These are phyloP conservation scores for Trichoderma sp. DNA, from an alignment of 2,329 filamentous ascomycete genomes.

Conservation along the genomic window DNA sequence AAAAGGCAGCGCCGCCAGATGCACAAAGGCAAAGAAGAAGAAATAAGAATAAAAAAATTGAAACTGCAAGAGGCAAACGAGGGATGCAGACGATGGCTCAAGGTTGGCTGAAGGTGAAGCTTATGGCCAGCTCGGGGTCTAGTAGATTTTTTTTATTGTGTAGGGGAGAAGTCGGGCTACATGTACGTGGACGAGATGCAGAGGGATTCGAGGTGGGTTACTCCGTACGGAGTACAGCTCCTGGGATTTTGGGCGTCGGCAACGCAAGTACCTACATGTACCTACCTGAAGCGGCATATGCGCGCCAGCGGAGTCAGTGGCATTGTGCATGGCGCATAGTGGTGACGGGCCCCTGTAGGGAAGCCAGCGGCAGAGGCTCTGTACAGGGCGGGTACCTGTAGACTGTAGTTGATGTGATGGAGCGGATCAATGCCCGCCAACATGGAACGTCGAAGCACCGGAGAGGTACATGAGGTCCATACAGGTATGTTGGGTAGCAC, in stretches of 20 bases:
- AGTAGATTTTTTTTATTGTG: background rate
- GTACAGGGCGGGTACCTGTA: background rate
- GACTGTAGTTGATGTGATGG: background rate
- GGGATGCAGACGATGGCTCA: background rate
- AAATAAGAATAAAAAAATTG: background rate
- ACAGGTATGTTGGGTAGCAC: background rate
- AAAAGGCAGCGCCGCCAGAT: background rate
- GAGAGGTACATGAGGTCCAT: background rate
- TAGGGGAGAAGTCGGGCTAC: background rate
- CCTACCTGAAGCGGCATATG: constrained; percentile 4
- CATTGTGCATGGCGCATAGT: constrained; percentile 9
- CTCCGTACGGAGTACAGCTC: background rate
- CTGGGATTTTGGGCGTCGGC: background rate
- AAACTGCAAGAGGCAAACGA: background rate
- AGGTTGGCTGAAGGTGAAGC: constrained; percentile 10
- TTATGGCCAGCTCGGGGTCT: constrained; percentile 15
- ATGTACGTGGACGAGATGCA: background rate
- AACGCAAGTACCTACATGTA: constrained; percentile 10
- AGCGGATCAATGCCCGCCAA: background rate
- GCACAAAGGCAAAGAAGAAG: background rate
- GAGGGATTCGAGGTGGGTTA: background rate
- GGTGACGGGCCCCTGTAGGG: background rate
- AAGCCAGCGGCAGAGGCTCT: background rate
- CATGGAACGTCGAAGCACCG: background rate
- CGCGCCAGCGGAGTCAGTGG: constrained; percentile 11